phyloP scores from a whole-genome alignment of 2,329 filamentous ascomycete genomes.

The Colletotrichum somersetense region DNA sequence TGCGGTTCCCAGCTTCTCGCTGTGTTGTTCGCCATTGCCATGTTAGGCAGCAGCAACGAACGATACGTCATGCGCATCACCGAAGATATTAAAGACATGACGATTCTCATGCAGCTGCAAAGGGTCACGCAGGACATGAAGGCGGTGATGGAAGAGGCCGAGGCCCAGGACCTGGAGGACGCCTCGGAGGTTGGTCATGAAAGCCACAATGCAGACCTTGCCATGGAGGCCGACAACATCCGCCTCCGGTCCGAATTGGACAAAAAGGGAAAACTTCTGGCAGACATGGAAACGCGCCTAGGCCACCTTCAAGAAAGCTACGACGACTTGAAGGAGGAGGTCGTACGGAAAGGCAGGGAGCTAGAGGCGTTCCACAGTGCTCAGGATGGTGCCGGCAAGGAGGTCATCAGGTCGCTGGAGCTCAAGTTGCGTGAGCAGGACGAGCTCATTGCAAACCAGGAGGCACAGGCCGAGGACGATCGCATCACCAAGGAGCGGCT shows the following conservation, averaged over 20 bases:
- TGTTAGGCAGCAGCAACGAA: slow-evolving; percentile 68
- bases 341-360: slow-evolving; percentile 68
- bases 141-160: slow-evolving; percentile 50
- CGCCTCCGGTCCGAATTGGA: slow-evolving; percentile 65
- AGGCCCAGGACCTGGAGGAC: slow-evolving; percentile 54
- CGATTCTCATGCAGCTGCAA: slow-evolving; percentile 60
- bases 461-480: slow-evolving; percentile 72
- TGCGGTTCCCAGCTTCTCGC: slow-evolving; percentile 67
- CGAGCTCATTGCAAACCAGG: slow-evolving; percentile 77
- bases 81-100: slow-evolving; percentile 50
- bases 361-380: slow-evolving; percentile 64
- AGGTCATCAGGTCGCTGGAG: slow-evolving; percentile 67
- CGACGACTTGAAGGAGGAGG: slow-evolving; percentile 74
- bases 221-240: slow-evolving; percentile 68
- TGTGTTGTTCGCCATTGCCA: slow-evolving; percentile 71
- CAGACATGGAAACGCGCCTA: slow-evolving; percentile 70
- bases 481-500: slow-evolving; percentile 60
- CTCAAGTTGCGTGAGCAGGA: slow-evolving; percentile 74
- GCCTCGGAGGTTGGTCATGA: slow-evolving; percentile 55
- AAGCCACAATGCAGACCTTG: slow-evolving; percentile 66
- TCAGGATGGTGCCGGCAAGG: slow-evolving; percentile 65
- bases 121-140: slow-evolving; percentile 59
- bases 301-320: slow-evolving; percentile 72
- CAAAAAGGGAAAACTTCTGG: slow-evolving; percentile 66
- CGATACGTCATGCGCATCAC: slow-evolving; percentile 63